These are phyloP conservation scores for Candida frijolesensis DNA, from an alignment of 1,139 yeast genomes.

Conservation along the genomic window DNA sequence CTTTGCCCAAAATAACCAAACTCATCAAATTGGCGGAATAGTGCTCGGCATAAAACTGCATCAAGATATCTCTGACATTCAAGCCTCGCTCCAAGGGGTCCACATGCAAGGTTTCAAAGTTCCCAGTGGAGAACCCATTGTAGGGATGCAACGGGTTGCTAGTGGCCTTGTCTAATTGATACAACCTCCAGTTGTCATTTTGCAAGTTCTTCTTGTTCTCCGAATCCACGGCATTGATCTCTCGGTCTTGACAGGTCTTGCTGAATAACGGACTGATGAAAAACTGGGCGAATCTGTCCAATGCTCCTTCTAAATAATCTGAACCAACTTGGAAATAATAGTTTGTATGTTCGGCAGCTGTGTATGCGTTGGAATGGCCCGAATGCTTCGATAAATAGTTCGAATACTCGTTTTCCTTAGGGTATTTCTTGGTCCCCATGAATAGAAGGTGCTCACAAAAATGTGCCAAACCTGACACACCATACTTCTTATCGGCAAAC, in stretches of 20 bases:
- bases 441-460: constrained; percentile 94
- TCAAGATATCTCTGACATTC: constrained; percentile 65
- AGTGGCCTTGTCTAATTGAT: constrained; percentile 77
- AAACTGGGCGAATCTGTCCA: constrained; percentile 91
- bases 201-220: constrained; percentile 94
- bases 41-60: constrained; percentile 60
- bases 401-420: constrained; percentile 86
- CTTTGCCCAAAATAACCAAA: constrained; percentile 81
- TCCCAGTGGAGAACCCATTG: constrained; percentile 78
- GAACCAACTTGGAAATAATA: constrained; percentile 85
- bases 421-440: constrained; percentile 96
- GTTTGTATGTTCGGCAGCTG: constrained; percentile 87
- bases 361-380: constrained; percentile 77
- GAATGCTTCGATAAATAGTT: constrained; percentile 72
- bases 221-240: constrained; percentile 91
- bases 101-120: constrained; percentile 59
- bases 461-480: constrained; percentile 87
- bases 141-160: constrained; percentile 75
- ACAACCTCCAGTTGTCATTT: constrained; percentile 84
- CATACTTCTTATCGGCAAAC: constrained; percentile 70
- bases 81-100: constrained; percentile 51
- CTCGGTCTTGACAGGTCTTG: constrained; percentile 83
- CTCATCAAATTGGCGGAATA: constrained; percentile 85
- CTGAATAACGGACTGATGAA: constrained; percentile 84
- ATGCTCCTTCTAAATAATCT: constrained; percentile 78